Evolutionary conservation across 768 basidiomycete genomes (phyloP), one percentile per base, ranked within the genome.

Genomic region (Strobilomyces dryophilus): DNA sequence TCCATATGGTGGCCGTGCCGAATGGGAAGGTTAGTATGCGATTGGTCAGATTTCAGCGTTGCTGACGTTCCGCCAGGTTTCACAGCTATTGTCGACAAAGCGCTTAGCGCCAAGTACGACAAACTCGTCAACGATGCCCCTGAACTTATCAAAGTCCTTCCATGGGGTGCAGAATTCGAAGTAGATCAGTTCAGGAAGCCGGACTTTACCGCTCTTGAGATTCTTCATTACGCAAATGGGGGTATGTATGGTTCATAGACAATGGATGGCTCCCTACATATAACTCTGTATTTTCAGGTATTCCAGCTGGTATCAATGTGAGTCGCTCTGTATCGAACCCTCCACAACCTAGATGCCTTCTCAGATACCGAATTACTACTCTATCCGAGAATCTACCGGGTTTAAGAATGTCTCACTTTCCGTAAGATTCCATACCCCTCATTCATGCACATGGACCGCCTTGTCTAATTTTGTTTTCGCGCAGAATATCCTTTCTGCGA

Each of bases 351-450:
- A 21, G 55, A 40, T 42, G n/a, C 44, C 47, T 35, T 31, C 41
- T 20, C 54, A 88, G 83, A 89, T 88, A 63, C 85, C 87, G 80
- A 91, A 91, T 61, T 92, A 92, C 61, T 92, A 91, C 61, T 82
- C 91, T 54, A 80, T 94, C 55, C 80, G 92, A 40, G 92, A 90
- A 65, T 78, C 82, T 3, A 76, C 77, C 34, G 92, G 92, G 0
- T 94, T 93, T 73, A 94, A 94, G 74, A 94, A 94, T 61, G 92
- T 94, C 36, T 89, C 87, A 0, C 77, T 93, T 26, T 82, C 86
- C 1, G 87, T 87, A 68, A 55, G 85, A 68, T 18, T n/a, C 35
- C 35, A 4, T 34, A 17, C 29, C 8, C 14, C 55, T 18, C 26
- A 6, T 24, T 8, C 14, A 29, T 14, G n/a, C 18, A 5, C 14